Percentiles rank a stretch among this genome's conserved stretches.
Evolutionary conservation across 768 basidiomycete species (phyloP).

Genomic region (Leccinum incarnatum): DNA sequence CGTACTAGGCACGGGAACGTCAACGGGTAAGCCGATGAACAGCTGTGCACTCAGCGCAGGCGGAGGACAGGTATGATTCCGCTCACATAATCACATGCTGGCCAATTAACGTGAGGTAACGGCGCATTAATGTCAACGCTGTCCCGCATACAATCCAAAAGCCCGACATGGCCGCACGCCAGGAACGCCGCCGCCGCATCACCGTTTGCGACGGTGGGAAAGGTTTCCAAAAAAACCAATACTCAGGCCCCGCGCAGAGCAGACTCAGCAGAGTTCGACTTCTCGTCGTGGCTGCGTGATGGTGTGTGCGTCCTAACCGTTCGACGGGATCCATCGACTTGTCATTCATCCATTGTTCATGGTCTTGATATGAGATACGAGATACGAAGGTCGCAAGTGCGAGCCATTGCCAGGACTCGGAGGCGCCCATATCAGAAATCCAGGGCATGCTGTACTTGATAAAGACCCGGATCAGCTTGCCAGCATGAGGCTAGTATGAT

Average conservation of each 20-base stretch:
- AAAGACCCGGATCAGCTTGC: background rate
- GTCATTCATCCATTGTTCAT: background rate
- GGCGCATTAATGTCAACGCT: constrained; percentile 4
- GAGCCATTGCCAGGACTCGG: background rate
- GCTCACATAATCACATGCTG: background rate
- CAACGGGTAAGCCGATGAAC: background rate
- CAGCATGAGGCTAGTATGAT: constrained; percentile 1
- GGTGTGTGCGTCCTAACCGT: background rate
- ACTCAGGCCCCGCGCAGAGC: constrained; percentile 5
- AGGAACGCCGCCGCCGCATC: constrained; percentile 3
- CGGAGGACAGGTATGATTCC: background rate
- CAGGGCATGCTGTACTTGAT: constrained; percentile 16
- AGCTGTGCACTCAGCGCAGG: background rate
- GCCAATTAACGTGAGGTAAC: background rate
- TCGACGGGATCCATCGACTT: constrained; percentile 4
- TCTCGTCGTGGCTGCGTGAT: background rate
- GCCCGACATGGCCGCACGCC: background rate
- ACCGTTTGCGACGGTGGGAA: background rate
- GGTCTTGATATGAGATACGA: constrained; percentile 1
- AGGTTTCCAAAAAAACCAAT: constrained; percentile 1
- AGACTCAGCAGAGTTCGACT: background rate
- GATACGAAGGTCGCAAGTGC: background rate
- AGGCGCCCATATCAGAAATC: background rate
- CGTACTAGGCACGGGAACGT: constrained; percentile 8
- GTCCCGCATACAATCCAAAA: background rate